A percentile compares a stretch with the other conserved stretches of the same genome.
Evolutionary conservation across 768 basidiomycete species (phyloP).

Genomic region (Leccinum boreale): DNA sequence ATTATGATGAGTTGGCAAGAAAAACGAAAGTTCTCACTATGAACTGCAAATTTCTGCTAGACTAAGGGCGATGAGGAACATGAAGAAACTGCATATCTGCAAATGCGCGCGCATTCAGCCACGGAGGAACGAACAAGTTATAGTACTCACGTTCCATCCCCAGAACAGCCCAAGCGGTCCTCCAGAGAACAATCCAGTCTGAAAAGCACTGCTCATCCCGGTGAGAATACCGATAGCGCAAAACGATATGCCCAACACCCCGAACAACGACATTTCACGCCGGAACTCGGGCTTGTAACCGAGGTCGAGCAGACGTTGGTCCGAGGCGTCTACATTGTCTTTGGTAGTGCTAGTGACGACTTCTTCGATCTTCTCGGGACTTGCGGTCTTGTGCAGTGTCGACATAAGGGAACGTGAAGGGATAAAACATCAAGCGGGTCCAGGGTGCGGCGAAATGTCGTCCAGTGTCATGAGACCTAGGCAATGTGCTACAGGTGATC

Average conservation of each 20-base stretch:
- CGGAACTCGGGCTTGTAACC: constrained; percentile 55
- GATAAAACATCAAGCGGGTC: not conserved
- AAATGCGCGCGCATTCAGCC: not conserved
- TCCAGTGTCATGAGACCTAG: not conserved
- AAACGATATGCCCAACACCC: constrained; percentile 58
- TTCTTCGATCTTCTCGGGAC: constrained; percentile 15
- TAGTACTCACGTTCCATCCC: constrained; percentile 54
- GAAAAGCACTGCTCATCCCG: constrained; percentile 59
- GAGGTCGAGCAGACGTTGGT: constrained; percentile 46
- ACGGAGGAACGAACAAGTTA: not conserved
- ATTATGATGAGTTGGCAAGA: not conserved
- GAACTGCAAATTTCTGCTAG: constrained; percentile 59
- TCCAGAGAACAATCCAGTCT: constrained; percentile 56
- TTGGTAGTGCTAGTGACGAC: not conserved
- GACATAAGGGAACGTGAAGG: constrained; percentile 6
- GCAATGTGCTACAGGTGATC: not conserved
- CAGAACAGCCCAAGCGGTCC: constrained; percentile 58
- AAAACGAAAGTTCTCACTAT: constrained; percentile 36
- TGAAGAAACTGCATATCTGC: constrained; percentile 55
- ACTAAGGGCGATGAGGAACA: constrained; percentile 54
- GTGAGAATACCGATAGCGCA: constrained; percentile 60
- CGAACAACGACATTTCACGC: constrained; percentile 58
- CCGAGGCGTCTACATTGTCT: constrained; percentile 17
- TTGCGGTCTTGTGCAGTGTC: not conserved
- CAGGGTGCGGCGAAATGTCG: not conserved